phyloP scores from a whole-genome alignment of 1,284 basidiomycete genomes.

The Psilocybe mexicana region DNA sequence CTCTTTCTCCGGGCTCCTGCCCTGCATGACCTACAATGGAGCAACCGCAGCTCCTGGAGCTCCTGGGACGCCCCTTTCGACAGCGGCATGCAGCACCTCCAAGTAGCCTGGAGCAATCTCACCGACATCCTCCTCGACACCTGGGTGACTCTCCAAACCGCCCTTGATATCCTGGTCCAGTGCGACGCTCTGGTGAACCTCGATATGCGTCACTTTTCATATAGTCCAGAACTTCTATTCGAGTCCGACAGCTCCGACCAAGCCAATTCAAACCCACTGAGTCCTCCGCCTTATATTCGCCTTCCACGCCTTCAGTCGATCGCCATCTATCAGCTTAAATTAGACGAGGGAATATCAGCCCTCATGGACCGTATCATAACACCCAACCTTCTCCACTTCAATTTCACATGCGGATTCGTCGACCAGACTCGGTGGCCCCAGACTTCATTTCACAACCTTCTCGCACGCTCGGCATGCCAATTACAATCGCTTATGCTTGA shows the following conservation, averaged over 20 bases:
- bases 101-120: constrained; percentile 20
- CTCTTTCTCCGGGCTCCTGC: constrained; percentile 15
- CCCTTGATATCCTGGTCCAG: constrained; percentile 21
- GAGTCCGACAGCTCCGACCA: constrained; percentile 1
- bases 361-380: constrained; percentile 22
- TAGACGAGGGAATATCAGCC: constrained; percentile 21
- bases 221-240: constrained; percentile 1
- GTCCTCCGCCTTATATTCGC: constrained; percentile 1
- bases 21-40: constrained; percentile 18
- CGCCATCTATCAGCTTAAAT: constrained; percentile 21
- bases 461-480: constrained; percentile 19
- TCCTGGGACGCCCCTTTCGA: constrained; percentile 20
- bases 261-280: neutral
- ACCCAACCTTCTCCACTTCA: constrained; percentile 17
- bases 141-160: constrained; percentile 18
- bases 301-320: constrained; percentile 19
- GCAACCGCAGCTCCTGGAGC: constrained; percentile 20
- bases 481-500: constrained; percentile 22
- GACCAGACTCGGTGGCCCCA: constrained; percentile 21
- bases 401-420: constrained; percentile 19
- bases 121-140: constrained; percentile 23
- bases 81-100: constrained; percentile 16
- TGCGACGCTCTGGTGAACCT: constrained; percentile 19
- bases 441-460: constrained; percentile 18
- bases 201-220: constrained; percentile 21